Percentiles rank a stretch among this genome's conserved stretches.
Conservation (phyloP, 768 basidiomycete species). For the Hydnum rufescens region DNA sequence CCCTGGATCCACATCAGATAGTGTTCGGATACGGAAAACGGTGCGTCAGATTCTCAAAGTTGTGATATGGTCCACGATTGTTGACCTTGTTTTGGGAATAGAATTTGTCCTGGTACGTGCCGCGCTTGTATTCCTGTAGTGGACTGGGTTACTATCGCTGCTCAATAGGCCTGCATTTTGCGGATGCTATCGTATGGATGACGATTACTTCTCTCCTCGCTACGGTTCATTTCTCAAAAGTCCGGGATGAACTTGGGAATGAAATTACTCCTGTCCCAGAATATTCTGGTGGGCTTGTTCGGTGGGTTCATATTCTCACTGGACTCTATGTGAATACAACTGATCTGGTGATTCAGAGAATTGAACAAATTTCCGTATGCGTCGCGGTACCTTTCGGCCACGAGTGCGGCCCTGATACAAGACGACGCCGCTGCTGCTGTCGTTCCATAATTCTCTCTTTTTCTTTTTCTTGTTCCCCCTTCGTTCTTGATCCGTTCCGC, state of each 20-base stretch:
- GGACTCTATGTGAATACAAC: too few species aligned
- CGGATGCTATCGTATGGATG: not conserved
- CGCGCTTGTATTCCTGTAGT: too few species aligned
- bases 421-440: too few species aligned
- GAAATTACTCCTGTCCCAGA: not conserved
- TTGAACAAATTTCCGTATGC: too few species aligned
- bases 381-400: too few species aligned
- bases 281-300: not conserved
- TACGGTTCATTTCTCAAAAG: not conserved
- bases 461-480: too few species aligned
- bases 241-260: not conserved
- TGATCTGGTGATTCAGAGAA: too few species aligned
- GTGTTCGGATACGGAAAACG: slow-evolving; percentile 1
- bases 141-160: too few species aligned
- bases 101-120: not conserved
- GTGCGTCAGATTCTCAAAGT: not conserved
- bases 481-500: too few species aligned
- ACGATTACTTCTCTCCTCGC: not conserved
- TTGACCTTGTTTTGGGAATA: not conserved
- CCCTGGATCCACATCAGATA: not conserved
- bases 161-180: too few species aligned
- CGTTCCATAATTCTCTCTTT: too few species aligned
- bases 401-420: too few species aligned
- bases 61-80: not conserved
- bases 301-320: not conserved